Base-by-base conservation (phyloP, 2,329 filamentous ascomycete genomes). In the Fusarium odoratissimum region DNA sequence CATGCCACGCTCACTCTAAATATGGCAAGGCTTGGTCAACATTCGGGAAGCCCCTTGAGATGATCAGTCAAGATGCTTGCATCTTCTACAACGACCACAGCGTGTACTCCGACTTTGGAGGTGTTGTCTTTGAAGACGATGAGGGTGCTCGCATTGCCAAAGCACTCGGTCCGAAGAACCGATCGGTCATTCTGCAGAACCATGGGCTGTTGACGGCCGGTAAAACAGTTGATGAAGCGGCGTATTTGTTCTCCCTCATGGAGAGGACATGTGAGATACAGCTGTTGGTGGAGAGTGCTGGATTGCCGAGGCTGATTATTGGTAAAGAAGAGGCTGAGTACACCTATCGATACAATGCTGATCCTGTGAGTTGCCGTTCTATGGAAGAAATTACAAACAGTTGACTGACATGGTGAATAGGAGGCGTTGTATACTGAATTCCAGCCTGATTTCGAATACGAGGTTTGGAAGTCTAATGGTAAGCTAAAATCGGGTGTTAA, bases 191-290 rank as follows among this genome's bases (percentile, higher is more conserved):
- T 35, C 79, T 92, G 33, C 82, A 88, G 55, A 93, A 92, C 71
- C 91, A 92, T 76, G 91, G 91, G 0, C 78, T 92, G 17, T 77
- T 92, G 46, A 92, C 90, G 0, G 89, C 90, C 0, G 91, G 91
- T 1, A 78, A 78, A 2, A 92, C 90, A 0, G 90, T 92, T 2
- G 91, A 92, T 65, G 91, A 92, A 79, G 91, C 91, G 1, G 89
- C 89, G 0, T 92, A 89, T 75, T 77, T 92, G 17, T 92, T 91
- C 76, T 73, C 72, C 4, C 40, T 78, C 28, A 76, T 82, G 72
- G 80, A 82, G 51, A 70, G 79, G 60, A 77, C 75, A 4, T 82
- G 81, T 44, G 76, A 81, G 57, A 75, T 80, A 8, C 81, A 82
- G 69, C 64, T 82, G 12, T 57, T 80, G 56, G 80, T 78, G 0